Evolutionary conservation across 2,329 filamentous ascomycete genomes (phyloP).

Genomic region (Epichloe sylvatica): DNA sequence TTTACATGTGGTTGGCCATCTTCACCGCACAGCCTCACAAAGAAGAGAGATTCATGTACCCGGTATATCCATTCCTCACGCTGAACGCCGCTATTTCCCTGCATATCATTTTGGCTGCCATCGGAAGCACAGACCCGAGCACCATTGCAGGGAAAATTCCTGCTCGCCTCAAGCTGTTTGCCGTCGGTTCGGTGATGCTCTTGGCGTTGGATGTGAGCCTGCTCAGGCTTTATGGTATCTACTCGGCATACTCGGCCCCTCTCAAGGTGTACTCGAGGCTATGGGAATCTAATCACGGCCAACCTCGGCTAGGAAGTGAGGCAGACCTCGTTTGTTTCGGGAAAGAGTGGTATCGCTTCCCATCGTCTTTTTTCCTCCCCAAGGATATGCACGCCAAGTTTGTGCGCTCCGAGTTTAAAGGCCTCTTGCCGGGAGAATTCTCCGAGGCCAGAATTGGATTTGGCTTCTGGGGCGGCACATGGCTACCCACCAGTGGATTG

Average conservation of each 20-base stretch:
- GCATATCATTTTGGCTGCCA: conserved; percentile 62
- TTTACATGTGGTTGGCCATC: conserved; percentile 88
- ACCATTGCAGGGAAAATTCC: conserved; percentile 59
- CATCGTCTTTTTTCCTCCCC: conserved; percentile 86
- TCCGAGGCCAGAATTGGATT: conserved; percentile 55
- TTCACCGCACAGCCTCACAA: conserved; percentile 93
- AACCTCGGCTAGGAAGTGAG: conserved; percentile 31
- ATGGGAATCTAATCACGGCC: conserved; percentile 34
- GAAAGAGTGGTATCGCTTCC: conserved; percentile 98
- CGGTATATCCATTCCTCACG: conserved; percentile 78
- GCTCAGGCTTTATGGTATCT: conserved; percentile 60
- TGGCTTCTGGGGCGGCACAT: conserved; percentile 70
- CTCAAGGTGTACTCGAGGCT: conserved; percentile 56
- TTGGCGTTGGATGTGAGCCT: conserved; percentile 52
- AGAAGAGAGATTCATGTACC: conserved; percentile 98
- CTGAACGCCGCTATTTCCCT: conserved; percentile 77
- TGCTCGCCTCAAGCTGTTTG: conserved; percentile 54
- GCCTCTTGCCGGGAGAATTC: conserved; percentile 83
- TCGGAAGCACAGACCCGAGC: conserved; percentile 57
- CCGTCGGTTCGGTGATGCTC: conserved; percentile 47
- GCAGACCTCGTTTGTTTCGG: conserved; percentile 73
- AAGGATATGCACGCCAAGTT: conserved; percentile 77
- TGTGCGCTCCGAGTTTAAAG: conserved; percentile 76
- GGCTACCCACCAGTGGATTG: conserved; percentile 68
- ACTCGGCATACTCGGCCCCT: conserved; percentile 73